Conservation (phyloP, 768 basidiomycete species). For the Dacryopinax primogenitus region DNA sequence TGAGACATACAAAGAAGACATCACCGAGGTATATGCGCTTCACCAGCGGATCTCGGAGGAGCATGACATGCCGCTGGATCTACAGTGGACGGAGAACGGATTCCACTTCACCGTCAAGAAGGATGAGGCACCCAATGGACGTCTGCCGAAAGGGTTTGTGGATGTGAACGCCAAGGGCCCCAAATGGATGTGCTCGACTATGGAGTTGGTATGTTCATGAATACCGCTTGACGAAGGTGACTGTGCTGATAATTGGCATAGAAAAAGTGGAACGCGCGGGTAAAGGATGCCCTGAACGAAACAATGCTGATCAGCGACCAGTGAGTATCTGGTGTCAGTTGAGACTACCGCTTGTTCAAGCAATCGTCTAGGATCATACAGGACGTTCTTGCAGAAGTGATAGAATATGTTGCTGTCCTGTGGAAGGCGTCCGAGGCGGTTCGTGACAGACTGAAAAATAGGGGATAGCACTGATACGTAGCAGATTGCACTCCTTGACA, state of each 20-base stretch:
- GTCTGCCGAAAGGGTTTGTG: slow-evolving; percentile 57
- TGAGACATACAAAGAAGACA: slow-evolving; percentile 87
- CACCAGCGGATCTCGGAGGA: slow-evolving; percentile 45
- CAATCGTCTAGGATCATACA: slow-evolving; percentile 50
- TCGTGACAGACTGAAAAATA: slow-evolving; percentile 16
- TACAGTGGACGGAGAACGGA: slow-evolving; percentile 52
- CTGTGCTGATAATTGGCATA: slow-evolving; percentile 23
- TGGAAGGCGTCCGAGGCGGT: slow-evolving; percentile 90
- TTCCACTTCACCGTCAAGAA: slow-evolving; percentile 66
- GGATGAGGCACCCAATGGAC: slow-evolving; percentile 39
- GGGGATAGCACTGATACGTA: not conserved
- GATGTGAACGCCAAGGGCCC: slow-evolving; percentile 54
- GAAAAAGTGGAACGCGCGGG: slow-evolving; percentile 79
- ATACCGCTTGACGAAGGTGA: not conserved
- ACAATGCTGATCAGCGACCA: slow-evolving; percentile 73
- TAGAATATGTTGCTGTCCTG: slow-evolving; percentile 60
- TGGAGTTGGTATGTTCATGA: slow-evolving; percentile 57
- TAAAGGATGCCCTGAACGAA: slow-evolving; percentile 87
- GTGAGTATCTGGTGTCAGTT: slow-evolving; percentile 27
- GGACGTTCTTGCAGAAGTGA: slow-evolving; percentile 56
- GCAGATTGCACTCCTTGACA: slow-evolving; percentile 76
- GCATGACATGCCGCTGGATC: slow-evolving; percentile 49
- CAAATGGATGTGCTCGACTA: slow-evolving; percentile 61
- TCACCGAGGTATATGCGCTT: slow-evolving; percentile 70
- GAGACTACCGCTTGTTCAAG: not conserved